Evolutionary conservation across 1,139 yeast species (phyloP).

Genomic region (Geotrichum klebahnii): DNA sequence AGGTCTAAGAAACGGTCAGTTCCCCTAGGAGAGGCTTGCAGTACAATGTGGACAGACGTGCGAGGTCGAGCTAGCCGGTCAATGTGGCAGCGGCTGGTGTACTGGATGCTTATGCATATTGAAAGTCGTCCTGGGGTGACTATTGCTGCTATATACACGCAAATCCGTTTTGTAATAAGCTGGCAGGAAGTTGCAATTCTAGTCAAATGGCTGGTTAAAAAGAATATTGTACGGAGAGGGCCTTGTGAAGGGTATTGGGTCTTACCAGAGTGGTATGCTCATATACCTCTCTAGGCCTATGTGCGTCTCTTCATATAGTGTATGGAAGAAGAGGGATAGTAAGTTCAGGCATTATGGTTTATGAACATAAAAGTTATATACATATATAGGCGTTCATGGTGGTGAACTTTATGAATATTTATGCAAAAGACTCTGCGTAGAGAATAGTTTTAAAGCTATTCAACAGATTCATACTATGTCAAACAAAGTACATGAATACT

Average conservation of each 20-base stretch:
- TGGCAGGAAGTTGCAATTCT: constrained; percentile 49
- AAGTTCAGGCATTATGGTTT: too few relatives aligned
- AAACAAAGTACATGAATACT: too few relatives aligned
- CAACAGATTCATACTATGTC: too few relatives aligned
- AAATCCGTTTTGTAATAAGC: constrained; percentile 46
- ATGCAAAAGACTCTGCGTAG: too few relatives aligned
- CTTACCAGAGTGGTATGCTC: constrained; percentile 50
- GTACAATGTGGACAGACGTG: constrained; percentile 69
- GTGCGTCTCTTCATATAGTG: too few relatives aligned
- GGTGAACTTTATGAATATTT: too few relatives aligned
- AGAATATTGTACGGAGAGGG: constrained; percentile 43
- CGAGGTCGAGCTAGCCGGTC: constrained; percentile 54
- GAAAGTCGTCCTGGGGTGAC: constrained; percentile 57
- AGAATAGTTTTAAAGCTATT: too few relatives aligned
- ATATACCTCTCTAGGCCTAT: constrained; percentile 8
- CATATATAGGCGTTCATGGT: too few relatives aligned
- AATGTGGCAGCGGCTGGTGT: constrained; percentile 57
- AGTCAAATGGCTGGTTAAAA: constrained; percentile 54
- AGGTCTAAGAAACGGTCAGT: constrained; percentile 19
- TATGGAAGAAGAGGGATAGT: too few relatives aligned
- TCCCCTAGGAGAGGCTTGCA: constrained; percentile 63
- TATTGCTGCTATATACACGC: constrained; percentile 36
- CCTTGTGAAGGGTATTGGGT: constrained; percentile 49
- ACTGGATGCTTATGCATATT: constrained; percentile 53
- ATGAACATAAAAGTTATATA: too few relatives aligned